Percentiles rank a stretch among this genome's conserved stretches.
phyloP scores from a whole-genome alignment of 768 basidiomycete genomes.

The Phylloporus sp. region DNA sequence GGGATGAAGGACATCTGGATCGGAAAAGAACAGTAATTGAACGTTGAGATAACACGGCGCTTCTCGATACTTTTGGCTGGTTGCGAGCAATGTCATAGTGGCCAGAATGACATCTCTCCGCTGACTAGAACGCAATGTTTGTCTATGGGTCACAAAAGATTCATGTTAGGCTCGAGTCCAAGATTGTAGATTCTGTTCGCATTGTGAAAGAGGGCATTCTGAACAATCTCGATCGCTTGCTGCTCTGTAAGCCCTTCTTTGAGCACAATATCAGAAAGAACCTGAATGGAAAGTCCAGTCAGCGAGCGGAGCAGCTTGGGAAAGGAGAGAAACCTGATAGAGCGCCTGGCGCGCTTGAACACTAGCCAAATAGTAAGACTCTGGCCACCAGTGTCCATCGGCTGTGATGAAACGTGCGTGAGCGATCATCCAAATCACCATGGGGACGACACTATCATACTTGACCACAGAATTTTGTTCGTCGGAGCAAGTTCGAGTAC shows the following conservation, averaged over 20 bases:
- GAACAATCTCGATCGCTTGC: conserved; percentile 49
- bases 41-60: no score
- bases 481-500: conserved; percentile 68
- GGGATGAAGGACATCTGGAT: no score
- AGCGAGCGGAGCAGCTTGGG: conserved; percentile 28
- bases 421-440: neutral
- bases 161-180: conserved; percentile 35
- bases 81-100: no score
- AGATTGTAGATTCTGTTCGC: conserved; percentile 61
- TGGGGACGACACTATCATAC: conserved; percentile 34
- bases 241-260: conserved; percentile 47
- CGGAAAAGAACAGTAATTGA: no score
- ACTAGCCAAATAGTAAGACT: conserved; percentile 65
- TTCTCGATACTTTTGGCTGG: no score
- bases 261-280: conserved; percentile 48
- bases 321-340: conserved; percentile 41
- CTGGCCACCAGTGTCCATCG: conserved; percentile 56
- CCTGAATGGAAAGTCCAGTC: conserved; percentile 56
- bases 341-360: conserved; percentile 60
- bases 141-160: conserved; percentile 1
- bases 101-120: neutral
- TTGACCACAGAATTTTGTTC: conserved; percentile 80
- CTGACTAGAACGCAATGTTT: neutral
- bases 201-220: conserved; percentile 60
- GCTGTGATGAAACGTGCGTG: conserved; percentile 4